Base-by-base conservation (phyloP, 345 rosid genomes). In the Barbarea vulgaris region DNA sequence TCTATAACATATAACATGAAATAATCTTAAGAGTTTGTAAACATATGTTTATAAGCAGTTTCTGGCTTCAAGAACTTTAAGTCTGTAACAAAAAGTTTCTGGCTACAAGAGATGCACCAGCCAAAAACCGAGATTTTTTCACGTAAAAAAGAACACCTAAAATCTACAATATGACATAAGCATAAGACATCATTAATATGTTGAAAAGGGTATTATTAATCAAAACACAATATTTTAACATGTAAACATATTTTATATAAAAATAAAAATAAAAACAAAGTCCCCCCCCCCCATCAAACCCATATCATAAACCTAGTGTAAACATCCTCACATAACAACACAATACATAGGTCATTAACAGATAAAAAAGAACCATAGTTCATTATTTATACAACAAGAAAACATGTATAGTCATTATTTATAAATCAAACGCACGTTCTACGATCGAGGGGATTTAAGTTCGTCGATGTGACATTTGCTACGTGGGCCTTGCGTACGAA, bases 391-490 rank as follows among this genome's bases (percentile, higher is more conserved):
- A 52, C 25, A 41, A 27, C 3, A 72, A 53, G 28, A 21, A 73
- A 34, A 57, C 33, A 58, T n/a, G n/a, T n/a, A n/a, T 48, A 46
- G 4, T 15, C 22, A 48, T 37, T 12, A 18, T 67, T 2, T 39
- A 54, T 15, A 28, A 12, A 19, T 51, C 0, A 15, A 17, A 21
- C 5, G 47, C 54, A 63, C 33, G 53, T 65, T 74, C 65, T 6
- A 37, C 61, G 47, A 73, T 61, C 70, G 74, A 67, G 74, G 78
- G 41, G 81, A 73, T 68, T 56, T 86, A 21, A 85, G 72, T 18
- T 93, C 80, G 1, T 93, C 88, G 11, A 93, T 87, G 56, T 94
- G 96, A 42, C 87, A 87, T 82, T 94, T 94, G 67, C 97, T 95
- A 1, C 75, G 62, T 11, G 93, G 97, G 42, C 98, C 98, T 47